Evolutionary conservation across 2,329 filamentous ascomycete genomes (phyloP).

Genomic region (Cladosporium colombiae): DNA sequence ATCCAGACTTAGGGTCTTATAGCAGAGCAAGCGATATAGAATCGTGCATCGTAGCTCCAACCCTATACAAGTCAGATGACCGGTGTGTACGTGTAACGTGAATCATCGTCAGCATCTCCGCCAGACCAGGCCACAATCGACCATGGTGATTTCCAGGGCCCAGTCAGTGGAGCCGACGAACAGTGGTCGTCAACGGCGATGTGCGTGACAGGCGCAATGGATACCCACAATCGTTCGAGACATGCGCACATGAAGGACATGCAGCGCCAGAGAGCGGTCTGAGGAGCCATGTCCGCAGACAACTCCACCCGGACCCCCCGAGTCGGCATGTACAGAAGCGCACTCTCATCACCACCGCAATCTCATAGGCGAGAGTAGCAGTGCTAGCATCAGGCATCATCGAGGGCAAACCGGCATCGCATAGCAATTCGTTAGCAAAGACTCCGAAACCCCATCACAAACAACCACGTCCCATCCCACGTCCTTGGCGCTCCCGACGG

Average conservation of each 20-base stretch:
- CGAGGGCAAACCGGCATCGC: background rate
- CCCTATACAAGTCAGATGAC: background rate
- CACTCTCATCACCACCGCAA: background rate
- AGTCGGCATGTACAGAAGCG: background rate
- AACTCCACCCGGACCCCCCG: background rate
- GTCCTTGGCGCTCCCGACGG: background rate
- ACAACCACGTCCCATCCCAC: background rate
- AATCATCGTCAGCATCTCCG: slow-evolving; percentile 1
- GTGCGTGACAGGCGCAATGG: background rate
- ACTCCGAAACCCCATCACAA: background rate
- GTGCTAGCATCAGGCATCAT: background rate
- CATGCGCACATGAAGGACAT: slow-evolving; percentile 6
- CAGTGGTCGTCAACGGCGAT: slow-evolving; percentile 4
- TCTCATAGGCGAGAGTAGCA: background rate
- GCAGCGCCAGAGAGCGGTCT: background rate
- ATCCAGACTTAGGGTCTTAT: background rate
- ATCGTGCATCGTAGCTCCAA: background rate
- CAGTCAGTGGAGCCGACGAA: background rate
- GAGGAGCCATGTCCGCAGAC: background rate
- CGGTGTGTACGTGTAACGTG: slow-evolving; percentile 1
- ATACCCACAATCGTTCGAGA: background rate
- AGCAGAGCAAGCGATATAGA: slow-evolving; percentile 2
- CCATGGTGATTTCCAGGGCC: background rate
- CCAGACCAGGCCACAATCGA: background rate
- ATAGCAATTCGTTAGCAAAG: background rate